Conservation (phyloP, 2,329 filamentous ascomycete genomes). For the Microcyclospora tardicrescens region DNA sequence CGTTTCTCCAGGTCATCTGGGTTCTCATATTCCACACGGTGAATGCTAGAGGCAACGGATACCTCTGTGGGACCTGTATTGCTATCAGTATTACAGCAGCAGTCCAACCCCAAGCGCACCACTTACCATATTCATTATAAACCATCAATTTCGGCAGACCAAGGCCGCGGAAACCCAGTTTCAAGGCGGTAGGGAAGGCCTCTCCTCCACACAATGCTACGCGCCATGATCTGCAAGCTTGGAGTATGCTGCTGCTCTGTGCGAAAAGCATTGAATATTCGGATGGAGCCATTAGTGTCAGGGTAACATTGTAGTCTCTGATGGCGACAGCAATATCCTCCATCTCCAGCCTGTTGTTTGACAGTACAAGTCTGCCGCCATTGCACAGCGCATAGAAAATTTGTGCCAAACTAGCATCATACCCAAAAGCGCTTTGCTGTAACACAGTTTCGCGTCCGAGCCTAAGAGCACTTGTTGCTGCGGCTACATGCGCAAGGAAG, state of each 20-base stretch:
- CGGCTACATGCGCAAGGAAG: not conserved
- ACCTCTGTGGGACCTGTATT: no score
- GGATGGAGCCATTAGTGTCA: slow-evolving; percentile 28
- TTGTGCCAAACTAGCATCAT: slow-evolving; percentile 30
- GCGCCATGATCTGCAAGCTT: slow-evolving; percentile 12
- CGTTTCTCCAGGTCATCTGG: no score
- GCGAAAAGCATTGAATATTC: slow-evolving; percentile 22
- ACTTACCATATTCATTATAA: no score
- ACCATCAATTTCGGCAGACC: not conserved
- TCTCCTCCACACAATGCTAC: slow-evolving; percentile 24
- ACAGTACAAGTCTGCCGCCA: slow-evolving; percentile 26
- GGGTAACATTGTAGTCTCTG: slow-evolving; percentile 20
- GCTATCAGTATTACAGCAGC: no score
- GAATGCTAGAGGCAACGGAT: no score
- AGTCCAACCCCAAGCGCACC: no score
- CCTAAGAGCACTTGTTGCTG: not conserved
- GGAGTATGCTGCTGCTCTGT: not conserved
- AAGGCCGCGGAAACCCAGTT: not conserved
- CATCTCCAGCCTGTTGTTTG: slow-evolving; percentile 22
- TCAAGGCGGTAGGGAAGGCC: not conserved
- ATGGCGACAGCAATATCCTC: slow-evolving; percentile 24
- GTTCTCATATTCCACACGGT: no score
- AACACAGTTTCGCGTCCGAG: slow-evolving; percentile 14
- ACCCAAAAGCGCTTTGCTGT: slow-evolving; percentile 27
- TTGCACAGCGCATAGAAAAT: slow-evolving; percentile 23